Base-by-base conservation (phyloP, 768 basidiomycete species). In the Leccinum aurantiacum region DNA sequence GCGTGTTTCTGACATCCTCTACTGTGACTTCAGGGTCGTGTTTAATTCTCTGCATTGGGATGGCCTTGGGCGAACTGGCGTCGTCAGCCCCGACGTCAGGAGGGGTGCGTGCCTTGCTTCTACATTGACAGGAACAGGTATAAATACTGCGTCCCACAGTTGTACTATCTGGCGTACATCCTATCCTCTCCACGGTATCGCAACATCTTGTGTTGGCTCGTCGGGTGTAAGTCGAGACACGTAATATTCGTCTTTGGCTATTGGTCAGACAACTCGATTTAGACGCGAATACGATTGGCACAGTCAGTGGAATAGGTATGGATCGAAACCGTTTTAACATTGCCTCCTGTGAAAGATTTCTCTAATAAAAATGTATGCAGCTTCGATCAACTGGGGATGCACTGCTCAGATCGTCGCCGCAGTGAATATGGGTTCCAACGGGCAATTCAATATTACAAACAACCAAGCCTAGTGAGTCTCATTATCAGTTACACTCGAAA, bases 81-180 rank as follows among this genome's bases (percentile, higher is more conserved):
- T 77, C 74, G 33, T 73, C 77, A 15, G 74, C 74, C 9, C 76
- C 76, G 8, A 78, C 76, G 0, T 75, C 76, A 3, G 76, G 76
- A 15, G 76, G 77, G 15, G 69, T 75, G 38, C 54, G 67, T 68
- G 3, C 13, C n/a, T 14, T 19, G 48, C 2, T 10, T 44, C 15
- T 54, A 10, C 38, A 6, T 14, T 49, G 14, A 11, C 44, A 10
- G 7, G 17, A 9, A 27, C 24, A 3, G 3, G 10, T 25, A 7
- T 3, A 38, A 14, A 58, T 19, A 44, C 19, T 29, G 5, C 19
- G 4, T 24, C 17, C 14, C 19, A 29, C 29, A 85, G 79, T 70
- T 86, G 9, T 87, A 88, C 66, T 88, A 83, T 67, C 86, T 87
- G 84, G 84, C 87, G 0, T 82, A 86, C 63, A 78, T 76, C 0